phyloP scores from a whole-genome alignment of 208 protist genomes.

The Trypanosomatidae sp. region DNA sequence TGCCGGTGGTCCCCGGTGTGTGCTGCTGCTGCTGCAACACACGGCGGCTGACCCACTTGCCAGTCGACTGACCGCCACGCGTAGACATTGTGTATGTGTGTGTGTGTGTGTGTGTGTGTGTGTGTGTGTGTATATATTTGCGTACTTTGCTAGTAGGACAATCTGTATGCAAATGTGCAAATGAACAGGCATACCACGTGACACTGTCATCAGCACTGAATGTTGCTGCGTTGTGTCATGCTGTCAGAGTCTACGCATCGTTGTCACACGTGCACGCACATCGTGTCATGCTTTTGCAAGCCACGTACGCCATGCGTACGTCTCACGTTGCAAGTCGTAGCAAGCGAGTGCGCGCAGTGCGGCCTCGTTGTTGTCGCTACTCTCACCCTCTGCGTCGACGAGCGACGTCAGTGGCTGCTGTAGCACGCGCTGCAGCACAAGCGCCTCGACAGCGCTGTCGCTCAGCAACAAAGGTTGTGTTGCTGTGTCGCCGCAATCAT shows the following conservation, averaged over 20 bases:
- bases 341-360: too few species aligned
- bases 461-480: too few species aligned
- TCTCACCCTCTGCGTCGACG: too few species aligned
- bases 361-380: too few species aligned
- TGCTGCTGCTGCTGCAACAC: slow-evolving; percentile 17
- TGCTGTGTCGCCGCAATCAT: too few species aligned
- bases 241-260: too few species aligned
- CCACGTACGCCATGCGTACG: neutral
- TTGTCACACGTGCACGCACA: neutral
- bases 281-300: neutral
- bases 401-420: too few species aligned
- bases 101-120: slow-evolving; percentile 3
- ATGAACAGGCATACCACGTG: neutral
- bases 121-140: neutral
- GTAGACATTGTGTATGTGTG: neutral
- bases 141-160: neutral
- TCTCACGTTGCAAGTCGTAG: slow-evolving; percentile 2
- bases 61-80: neutral
- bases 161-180: neutral
- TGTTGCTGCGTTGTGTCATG: neutral
- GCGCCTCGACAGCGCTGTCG: too few species aligned
- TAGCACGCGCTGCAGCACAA: too few species aligned
- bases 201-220: neutral
- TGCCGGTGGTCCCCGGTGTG: neutral
- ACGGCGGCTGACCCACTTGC: slow-evolving; percentile 17